Percentiles rank a stretch among this genome's conserved stretches.
Conservation (phyloP, 495 filamentous ascomycete genomes). For the Tirmania nivea region DNA sequence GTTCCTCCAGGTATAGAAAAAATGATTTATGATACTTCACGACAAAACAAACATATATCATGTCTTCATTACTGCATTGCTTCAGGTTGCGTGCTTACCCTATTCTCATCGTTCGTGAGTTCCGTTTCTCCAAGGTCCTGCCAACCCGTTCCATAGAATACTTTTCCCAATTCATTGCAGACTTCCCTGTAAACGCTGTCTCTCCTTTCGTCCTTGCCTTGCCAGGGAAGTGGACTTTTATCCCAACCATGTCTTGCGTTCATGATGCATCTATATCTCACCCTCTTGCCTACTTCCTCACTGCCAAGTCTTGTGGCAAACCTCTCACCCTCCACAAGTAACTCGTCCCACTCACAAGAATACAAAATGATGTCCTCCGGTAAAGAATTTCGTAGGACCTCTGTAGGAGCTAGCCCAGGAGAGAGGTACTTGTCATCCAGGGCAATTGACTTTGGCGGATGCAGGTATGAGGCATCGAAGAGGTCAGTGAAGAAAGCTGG, state of each 20-base stretch:
- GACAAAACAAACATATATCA: too few relatives aligned
- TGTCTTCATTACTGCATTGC: too few relatives aligned
- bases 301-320: slow-evolving; percentile 39
- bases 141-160: not conserved
- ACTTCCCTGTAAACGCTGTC: slow-evolving; percentile 9
- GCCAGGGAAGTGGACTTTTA: slow-evolving; percentile 51
- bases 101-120: too few relatives aligned
- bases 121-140: too few relatives aligned
- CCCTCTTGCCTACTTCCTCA: slow-evolving; percentile 39
- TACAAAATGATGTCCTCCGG: slow-evolving; percentile 46
- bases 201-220: slow-evolving; percentile 15
- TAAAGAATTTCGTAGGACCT: slow-evolving; percentile 28
- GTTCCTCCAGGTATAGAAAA: too few relatives aligned
- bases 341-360: slow-evolving; percentile 82
- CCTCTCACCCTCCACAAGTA: slow-evolving; percentile 50
- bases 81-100: too few relatives aligned
- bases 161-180: slow-evolving; percentile 3
- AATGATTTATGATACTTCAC: too few relatives aligned
- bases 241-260: slow-evolving; percentile 68
- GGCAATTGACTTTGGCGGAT: slow-evolving; percentile 31
- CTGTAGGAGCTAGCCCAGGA: slow-evolving; percentile 37
- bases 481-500: slow-evolving; percentile 53
- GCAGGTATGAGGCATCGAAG: slow-evolving; percentile 71
- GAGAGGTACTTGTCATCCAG: slow-evolving; percentile 38
- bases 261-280: slow-evolving; percentile 42